phyloP scores from a whole-genome alignment of 192 early-diverging fungal species.

The Coemansia javaensis region DNA sequence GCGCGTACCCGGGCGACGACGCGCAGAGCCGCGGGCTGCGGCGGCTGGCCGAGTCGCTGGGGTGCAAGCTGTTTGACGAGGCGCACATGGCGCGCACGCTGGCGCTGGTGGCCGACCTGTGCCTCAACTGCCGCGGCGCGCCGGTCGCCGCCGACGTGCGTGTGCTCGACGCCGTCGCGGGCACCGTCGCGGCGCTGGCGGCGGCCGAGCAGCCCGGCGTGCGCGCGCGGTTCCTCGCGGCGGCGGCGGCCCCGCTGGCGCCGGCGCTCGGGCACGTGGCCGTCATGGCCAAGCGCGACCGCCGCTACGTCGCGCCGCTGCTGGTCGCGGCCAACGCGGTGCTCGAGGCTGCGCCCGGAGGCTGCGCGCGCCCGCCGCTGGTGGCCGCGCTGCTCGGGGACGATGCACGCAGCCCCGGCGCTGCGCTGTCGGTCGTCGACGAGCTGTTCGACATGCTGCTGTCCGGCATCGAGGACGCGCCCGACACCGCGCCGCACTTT shows the following conservation, averaged over 20 bases:
- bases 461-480: slow-evolving; percentile 34
- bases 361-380: not conserved
- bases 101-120: slow-evolving; percentile 25
- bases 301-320: slow-evolving; percentile 24
- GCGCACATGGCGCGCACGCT: slow-evolving; percentile 30
- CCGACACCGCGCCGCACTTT: slow-evolving; percentile 21
- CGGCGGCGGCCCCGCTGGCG: slow-evolving; percentile 11
- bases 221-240: slow-evolving; percentile 1
- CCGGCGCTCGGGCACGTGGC: slow-evolving; percentile 18
- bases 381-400: not conserved
- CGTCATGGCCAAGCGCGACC: slow-evolving; percentile 15
- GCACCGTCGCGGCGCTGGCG: slow-evolving; percentile 12
- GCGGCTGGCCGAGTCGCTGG: slow-evolving; percentile 11
- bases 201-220: not conserved
- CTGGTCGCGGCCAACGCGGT: slow-evolving; percentile 13
- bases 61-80: slow-evolving; percentile 38
- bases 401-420: not conserved
- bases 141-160: slow-evolving; percentile 9
- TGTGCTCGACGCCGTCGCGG: slow-evolving; percentile 17
- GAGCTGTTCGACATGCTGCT: slow-evolving; percentile 22
- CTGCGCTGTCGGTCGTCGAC: slow-evolving; percentile 9
- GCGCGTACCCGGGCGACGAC: not conserved
- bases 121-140: slow-evolving; percentile 22
- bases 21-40: not conserved
- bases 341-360: not conserved